Percentiles rank a stretch among this genome's conserved stretches.
phyloP scores from a whole-genome alignment of 1,284 basidiomycete genomes.

The Caloboletus inedulis region DNA sequence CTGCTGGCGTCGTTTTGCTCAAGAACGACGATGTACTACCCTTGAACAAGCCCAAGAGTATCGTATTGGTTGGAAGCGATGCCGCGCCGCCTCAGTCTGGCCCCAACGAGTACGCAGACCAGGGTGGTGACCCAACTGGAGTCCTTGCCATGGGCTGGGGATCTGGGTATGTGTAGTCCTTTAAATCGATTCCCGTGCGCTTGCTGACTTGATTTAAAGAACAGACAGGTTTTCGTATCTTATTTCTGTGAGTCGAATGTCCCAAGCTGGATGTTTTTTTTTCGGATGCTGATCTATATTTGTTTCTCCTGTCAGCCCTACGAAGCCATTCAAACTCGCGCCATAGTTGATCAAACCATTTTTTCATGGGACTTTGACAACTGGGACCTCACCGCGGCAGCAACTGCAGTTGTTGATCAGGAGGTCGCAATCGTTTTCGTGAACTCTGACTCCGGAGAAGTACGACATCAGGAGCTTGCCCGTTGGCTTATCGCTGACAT shows the following conservation, averaged over 20 bases:
- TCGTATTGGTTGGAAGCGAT: conserved; percentile 45
- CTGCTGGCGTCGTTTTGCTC: conserved; percentile 69
- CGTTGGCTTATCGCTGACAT: conserved; percentile 5
- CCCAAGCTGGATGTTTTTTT: neutral
- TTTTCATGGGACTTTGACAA: conserved; percentile 39
- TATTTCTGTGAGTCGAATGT: conserved; percentile 32
- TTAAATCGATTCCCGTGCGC: neutral
- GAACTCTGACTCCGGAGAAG: conserved; percentile 41
- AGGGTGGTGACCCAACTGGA: conserved; percentile 47
- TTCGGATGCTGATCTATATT: neutral
- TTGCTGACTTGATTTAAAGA: conserved; percentile 21
- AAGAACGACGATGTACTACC: conserved; percentile 70
- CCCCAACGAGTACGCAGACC: conserved; percentile 55
- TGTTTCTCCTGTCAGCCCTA: conserved; percentile 28
- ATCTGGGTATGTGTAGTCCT: conserved; percentile 39
- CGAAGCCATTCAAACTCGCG: conserved; percentile 38
- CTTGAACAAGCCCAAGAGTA: conserved; percentile 39
- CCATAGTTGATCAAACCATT: conserved; percentile 32
- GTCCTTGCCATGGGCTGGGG: conserved; percentile 66
- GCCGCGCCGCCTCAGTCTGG: conserved; percentile 54
- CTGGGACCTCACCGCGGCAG: conserved; percentile 31
- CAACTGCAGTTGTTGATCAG: conserved; percentile 25
- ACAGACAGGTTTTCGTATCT: conserved; percentile 39
- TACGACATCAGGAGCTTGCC: conserved; percentile 1
- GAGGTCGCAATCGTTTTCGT: conserved; percentile 40